Evolutionary conservation across 257 asterid genomes (phyloP), one percentile per base, ranked within the genome.

Genomic region (Solanum lignicaule): DNA sequence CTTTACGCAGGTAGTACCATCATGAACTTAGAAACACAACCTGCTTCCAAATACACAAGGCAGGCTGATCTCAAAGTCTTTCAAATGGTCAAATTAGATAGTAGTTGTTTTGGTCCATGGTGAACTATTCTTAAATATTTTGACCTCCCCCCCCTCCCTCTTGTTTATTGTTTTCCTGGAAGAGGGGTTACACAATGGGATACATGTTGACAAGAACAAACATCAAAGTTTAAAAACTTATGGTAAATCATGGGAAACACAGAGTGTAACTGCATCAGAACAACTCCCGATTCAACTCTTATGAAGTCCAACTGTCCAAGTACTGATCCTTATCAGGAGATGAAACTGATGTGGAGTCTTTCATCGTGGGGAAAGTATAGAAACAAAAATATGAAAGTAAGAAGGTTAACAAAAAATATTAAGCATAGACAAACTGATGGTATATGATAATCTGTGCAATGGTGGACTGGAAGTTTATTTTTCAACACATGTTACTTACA

Each of bases 401-500:
- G 6, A 79, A 79, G 66, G 66, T 79, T 43, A 79, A 41, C 25
- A 33, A 20, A 81, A 81, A 48, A 46, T 48, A 46, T 18, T 43
- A 48, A 29, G 29, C 29, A 46, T 9, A 65, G 66, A 29, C 23
- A 18, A 18, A 27, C 9, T 29, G 85, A 81, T 27, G 66, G 52
- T 35, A 81, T 5, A 46, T 81, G 68, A 81, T 46, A 27, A 46
- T 81, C 20, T 81, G 41, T 81, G 85, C 16, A 16, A 29, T 25
- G 65, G 38, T 46, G 29, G 41, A 31, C 8, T 46, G 85, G 69
- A 81, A 81, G 27, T 66, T 78, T 48, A 29, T 46, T 9, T 11
- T 29, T 48, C 65, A 18, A 32, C 85, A 48, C 35, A 79, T 32
- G 36, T 29, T 65, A 88, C 98, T 95, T 90, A 97, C 99, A 92